Base-by-base conservation (phyloP, 2,329 filamentous ascomycete species). In the Paraphoma sp. region DNA sequence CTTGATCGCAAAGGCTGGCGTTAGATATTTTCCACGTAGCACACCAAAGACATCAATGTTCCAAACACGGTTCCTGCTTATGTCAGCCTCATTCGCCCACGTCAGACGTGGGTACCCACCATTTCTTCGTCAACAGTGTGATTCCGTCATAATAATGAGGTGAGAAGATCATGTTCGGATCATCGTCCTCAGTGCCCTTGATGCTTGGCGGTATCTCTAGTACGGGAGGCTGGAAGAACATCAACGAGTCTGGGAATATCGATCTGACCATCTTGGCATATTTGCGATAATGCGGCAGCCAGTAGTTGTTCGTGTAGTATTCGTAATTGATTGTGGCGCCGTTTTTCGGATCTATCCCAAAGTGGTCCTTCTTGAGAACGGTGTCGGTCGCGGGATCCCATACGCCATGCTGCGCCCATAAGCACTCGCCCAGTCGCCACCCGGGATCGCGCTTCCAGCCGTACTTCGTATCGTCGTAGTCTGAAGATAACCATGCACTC, bases 141-240 rank as follows among this genome's bases (percentile, higher is more conserved):
- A 99, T 90, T 10, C 95, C 95, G 68, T 99, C 95, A 76, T 99
- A 99, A 74, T 92, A 99, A 77, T 99, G 95, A 1, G 93, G 92
- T 9, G 95, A 89, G 75, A 97, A 98, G 2, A 93, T 90, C 85
- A 98, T 89, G 60, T 89, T 91, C 3, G 88, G 87, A 65, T 99
- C 93, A 67, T 98, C 93, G 71, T 98, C 94, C 29, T 84, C 81
- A 0, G 93, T 97, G 11, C 88, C 93, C 75, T 95, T 96, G 73
- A 98, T 89, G 44, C 83, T 82, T 0, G 96, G 95, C 0, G 95
- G 95, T 11, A 99, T 86, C 78, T 99, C 95, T 65, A 97, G 86
- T 0, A 95, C 93, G 0, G 94, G 92, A 10, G 91, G 93, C 71
- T 99, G 94, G 76, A 94, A 93, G 54, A 99, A 86, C 80, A 99